A percentile compares a stretch with the other conserved stretches of the same genome.
Evolutionary conservation across 345 rosid genomes (phyloP).

Genomic region (Pistacia integerrima): DNA sequence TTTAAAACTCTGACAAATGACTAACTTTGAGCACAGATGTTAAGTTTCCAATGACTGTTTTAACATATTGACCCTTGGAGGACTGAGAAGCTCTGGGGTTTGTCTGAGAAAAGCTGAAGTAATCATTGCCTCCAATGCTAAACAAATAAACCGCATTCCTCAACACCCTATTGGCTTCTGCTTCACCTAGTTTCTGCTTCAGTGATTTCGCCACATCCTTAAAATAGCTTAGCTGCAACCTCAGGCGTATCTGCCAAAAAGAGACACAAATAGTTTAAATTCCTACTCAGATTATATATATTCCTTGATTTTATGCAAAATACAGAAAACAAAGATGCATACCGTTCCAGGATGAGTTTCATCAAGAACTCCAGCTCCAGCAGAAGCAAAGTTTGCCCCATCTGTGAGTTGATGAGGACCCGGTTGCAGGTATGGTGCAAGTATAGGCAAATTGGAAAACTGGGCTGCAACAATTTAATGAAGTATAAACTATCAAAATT

Average conservation of each 20-base stretch:
- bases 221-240: not conserved
- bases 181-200: not conserved
- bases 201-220: not conserved
- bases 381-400: constrained; percentile 30
- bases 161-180: not conserved
- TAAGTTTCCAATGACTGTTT: not conserved
- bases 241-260: not conserved
- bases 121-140: constrained; percentile 35
- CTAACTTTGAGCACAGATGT: not conserved
- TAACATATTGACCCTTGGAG: not conserved
- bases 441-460: constrained; percentile 11
- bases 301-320: no score
- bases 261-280: no score
- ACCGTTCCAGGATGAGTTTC: not conserved
- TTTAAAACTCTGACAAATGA: no score
- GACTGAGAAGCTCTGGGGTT: not conserved
- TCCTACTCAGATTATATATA: no score
- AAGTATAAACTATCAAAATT: not conserved
- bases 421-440: constrained; percentile 19
- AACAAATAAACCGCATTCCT: constrained; percentile 29
- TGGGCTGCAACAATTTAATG: not conserved
- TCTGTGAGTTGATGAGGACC: constrained; percentile 11
- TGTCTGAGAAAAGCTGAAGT: not conserved
- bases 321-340: not conserved
- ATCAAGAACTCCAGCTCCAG: constrained; percentile 23